phyloP scores from a whole-genome alignment of 768 basidiomycete genomes.

The Phlebiopsis gigantea region DNA sequence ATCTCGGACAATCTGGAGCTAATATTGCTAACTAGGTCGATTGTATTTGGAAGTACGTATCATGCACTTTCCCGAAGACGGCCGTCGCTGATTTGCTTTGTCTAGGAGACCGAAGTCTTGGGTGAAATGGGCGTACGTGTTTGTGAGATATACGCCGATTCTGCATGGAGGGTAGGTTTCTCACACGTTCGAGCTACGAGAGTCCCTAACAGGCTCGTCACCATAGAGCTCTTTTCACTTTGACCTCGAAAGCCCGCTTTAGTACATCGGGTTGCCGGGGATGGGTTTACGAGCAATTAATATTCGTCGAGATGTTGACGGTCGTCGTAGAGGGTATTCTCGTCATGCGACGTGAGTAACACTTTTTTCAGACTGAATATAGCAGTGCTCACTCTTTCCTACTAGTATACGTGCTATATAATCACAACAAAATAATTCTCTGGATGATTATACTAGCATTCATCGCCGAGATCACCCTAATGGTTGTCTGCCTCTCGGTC shows the following conservation, averaged over 20 bases:
- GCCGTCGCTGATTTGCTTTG: background rate
- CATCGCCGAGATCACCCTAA: constrained; percentile 1
- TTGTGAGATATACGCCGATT: constrained; percentile 12
- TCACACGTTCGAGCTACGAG: background rate
- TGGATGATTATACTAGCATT: constrained; percentile 5
- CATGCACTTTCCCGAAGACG: background rate
- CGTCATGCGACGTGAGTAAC: constrained; percentile 8
- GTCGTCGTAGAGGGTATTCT: constrained; percentile 8
- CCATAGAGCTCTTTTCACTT: background rate
- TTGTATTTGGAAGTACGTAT: constrained; percentile 7
- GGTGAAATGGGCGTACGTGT: constrained; percentile 15
- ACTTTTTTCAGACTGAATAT: background rate
- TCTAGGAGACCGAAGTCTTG: constrained; percentile 9
- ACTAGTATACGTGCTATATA: constrained; percentile 12
- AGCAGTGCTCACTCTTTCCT: background rate
- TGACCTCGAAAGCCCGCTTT: background rate
- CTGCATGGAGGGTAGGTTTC: background rate
- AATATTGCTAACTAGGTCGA: constrained; percentile 1
- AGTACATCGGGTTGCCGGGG: background rate
- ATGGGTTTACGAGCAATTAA: constrained; percentile 9
- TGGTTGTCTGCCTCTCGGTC: constrained; percentile 4
- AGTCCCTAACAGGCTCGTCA: background rate
- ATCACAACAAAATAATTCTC: constrained; percentile 9
- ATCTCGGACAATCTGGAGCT: background rate
- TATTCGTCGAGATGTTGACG: constrained; percentile 9